Evolutionary conservation across 2,329 filamentous ascomycete species (phyloP).

Genomic region (Nigrospora oryzae): DNA sequence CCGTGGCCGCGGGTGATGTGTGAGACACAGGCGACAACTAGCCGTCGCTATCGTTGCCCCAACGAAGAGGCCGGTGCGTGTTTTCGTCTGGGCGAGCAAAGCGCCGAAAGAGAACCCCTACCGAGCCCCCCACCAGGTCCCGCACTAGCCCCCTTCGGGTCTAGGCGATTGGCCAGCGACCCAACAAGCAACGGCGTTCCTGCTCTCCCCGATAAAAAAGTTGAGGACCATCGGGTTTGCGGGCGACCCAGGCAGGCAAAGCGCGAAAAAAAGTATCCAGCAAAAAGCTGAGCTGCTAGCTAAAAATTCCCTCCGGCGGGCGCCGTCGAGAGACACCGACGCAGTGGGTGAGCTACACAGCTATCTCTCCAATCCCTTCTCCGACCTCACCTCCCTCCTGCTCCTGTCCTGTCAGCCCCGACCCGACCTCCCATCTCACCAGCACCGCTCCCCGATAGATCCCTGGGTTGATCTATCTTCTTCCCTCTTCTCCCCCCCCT

Average conservation of each 20-base stretch:
- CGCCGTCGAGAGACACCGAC: too few relatives aligned
- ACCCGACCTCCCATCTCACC: not conserved
- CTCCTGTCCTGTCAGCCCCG: too few relatives aligned
- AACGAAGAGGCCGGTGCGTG: too few relatives aligned
- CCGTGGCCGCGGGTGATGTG: too few relatives aligned
- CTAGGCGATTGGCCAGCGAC: not conserved
- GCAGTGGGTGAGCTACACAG: too few relatives aligned
- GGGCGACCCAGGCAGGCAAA: not conserved
- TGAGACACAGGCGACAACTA: too few relatives aligned
- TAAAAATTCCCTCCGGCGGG: conserved; percentile 3
- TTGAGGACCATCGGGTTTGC: not conserved
- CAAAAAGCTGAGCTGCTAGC: conserved; percentile 2
- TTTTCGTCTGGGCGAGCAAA: too few relatives aligned
- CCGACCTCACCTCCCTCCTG: not conserved
- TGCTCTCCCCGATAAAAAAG: conserved; percentile 2
- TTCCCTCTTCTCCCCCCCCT: not conserved
- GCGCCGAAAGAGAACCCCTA: too few relatives aligned
- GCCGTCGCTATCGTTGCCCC: too few relatives aligned
- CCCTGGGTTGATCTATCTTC: not conserved
- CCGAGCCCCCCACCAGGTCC: too few relatives aligned
- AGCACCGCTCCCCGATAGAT: not conserved
- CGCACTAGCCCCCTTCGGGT: too few relatives aligned
- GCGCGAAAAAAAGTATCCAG: not conserved
- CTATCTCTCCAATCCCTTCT: not conserved
- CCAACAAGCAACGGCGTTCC: conserved; percentile 2